Evolutionary conservation across 345 rosid genomes (phyloP), one percentile per base, ranked within the genome.

Genomic region (Carallia pectinifolia): DNA sequence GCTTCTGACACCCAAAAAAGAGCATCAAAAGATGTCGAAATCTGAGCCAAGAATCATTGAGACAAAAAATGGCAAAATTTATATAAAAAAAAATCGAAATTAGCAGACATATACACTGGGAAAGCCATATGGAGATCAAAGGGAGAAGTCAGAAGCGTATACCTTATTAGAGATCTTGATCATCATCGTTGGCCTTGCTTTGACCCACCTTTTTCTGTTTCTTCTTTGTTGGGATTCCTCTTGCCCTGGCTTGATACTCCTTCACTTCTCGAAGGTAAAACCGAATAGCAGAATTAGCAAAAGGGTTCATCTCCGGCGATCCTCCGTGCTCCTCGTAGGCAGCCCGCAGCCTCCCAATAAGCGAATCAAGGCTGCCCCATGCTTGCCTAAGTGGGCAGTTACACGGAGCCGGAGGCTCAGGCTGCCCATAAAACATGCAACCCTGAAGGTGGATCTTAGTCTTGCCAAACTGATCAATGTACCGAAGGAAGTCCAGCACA

Each of bases 301-400:
- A 91, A 69, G 97, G 97, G 74, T 86, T 91, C 6, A 86, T 85
- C 69, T 86, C 90, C 0, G 82, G 85, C n/a, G 91, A 81, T 34
- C 97, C 97, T 52, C 97, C 97, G 76, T 91, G 85, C 78, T 91
- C 97, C 65, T 91, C 97, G 44, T 89, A 91, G n/a, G 97, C 97
- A 0, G 97, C 97, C 58, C 97, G 80, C 7, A 91, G 90, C 81
- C 97, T 71, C 40, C 97, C 97, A 30, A 91, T 89, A 77, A 91
- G 90, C 50, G 97, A 94, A 73, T 91, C 97, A 6, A 91, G 95
- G 67, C 93, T 87, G 47, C 97, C 95, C 97, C 97, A 91, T 53
- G 97, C 97, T 79, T 91, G 97, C 65, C 91, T 75, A 1, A 89
- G 85, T 1, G 97, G 96, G 58, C 97, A 91, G 8, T 93, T 84